Evolutionary conservation across 305 asterid genomes (phyloP), one percentile per base, ranked within the genome.

Genomic region (Striga hermonthica): DNA sequence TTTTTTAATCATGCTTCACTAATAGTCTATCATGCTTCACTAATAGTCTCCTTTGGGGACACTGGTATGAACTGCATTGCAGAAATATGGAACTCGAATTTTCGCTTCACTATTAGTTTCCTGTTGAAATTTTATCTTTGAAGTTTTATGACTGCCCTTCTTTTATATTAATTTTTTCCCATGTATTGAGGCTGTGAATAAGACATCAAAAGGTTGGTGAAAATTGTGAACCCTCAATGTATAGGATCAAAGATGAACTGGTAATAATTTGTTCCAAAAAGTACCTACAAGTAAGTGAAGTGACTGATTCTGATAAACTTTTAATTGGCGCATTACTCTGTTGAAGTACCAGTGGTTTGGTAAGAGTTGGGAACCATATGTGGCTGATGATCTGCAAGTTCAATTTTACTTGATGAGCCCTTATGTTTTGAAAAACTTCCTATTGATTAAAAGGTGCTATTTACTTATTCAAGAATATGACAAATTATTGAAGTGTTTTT

Each of bases 361-460:
- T 53, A 61, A 68, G 60, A 83, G 83, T 64, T 89, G 95, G 96
- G 88, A 77, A 67, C 92, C 96, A 57, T 80, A 84, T 75, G 85
- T 89, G 52, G 81, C 87, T 57, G 66, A 89, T 69, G 96, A 86
- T 22, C 84, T 89, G 35, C 96, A 89, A 72, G 81, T 89, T 60
- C 96, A 89, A 79, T 89, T 89, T 76, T 89, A 84, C 82, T 83
- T 89, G 96, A 89, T 89, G 96, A 89, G 96, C 72, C 95, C 96
- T 34, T 89, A 89, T 37, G 85, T 89, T 64, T 75, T 89, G 90
- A 89, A 84, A 82, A 86, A 86, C 66, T 89, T 85, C 79, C 90
- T 7, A 84, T 90, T 10, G 60, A 89, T 76, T 64, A 79, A 80
- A 83, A 89, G 92, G 96, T 89, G 80, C n/a, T 56, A 43, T 37